These are phyloP conservation scores for Coemansia sp. DNA, from an alignment of 192 early-diverging fungal genomes.

Conservation along the genomic window DNA sequence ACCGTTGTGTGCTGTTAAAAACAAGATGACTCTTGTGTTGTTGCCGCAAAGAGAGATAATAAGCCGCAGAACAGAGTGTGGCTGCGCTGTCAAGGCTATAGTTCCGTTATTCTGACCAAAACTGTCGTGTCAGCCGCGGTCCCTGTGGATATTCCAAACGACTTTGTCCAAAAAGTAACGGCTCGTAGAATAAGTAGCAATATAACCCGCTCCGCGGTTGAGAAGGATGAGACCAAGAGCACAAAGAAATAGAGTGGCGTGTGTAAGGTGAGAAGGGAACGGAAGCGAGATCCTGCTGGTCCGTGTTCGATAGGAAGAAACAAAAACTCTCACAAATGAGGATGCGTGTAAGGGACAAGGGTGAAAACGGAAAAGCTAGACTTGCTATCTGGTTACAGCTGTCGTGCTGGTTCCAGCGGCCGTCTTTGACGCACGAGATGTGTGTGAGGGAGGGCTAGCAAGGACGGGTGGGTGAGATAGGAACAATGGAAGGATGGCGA, in stretches of 20 bases:
- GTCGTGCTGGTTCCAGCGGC: background rate
- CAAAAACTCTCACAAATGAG: background rate
- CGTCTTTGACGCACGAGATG: background rate
- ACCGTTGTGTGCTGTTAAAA: constrained; percentile 5
- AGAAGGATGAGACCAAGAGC: background rate
- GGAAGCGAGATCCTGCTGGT: background rate
- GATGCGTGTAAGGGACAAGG: background rate
- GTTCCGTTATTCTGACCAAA: background rate
- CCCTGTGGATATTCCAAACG: background rate
- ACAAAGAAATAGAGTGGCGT: constrained; percentile 3
- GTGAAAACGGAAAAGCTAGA: background rate
- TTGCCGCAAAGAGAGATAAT: background rate
- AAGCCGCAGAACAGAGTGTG: background rate
- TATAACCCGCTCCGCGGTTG: background rate
- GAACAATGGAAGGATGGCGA: background rate
- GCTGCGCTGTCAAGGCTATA: background rate
- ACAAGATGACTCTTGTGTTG: background rate
- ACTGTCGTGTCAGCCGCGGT: background rate
- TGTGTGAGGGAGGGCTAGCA: background rate
- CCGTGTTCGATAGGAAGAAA: background rate
- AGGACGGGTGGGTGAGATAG: background rate
- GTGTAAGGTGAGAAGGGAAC: background rate
- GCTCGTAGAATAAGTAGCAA: background rate
- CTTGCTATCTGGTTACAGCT: background rate
- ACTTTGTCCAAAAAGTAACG: background rate